These are phyloP conservation scores for Gillenia trifoliata DNA, from an alignment of 306 rosid species.

Conservation along the genomic window DNA sequence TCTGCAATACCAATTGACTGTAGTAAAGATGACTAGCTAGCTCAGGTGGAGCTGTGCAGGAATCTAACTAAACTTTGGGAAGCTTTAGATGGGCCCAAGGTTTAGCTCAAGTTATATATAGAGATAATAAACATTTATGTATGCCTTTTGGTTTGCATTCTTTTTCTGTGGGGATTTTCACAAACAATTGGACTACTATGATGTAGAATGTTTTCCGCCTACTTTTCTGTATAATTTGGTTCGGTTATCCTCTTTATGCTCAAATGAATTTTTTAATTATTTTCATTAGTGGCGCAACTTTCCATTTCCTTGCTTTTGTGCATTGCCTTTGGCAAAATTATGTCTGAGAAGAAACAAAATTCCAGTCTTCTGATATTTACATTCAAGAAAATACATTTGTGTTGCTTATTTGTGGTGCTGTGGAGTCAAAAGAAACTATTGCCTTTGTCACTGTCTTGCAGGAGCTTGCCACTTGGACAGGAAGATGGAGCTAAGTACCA, in stretches of 20 bases:
- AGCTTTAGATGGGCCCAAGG: not conserved
- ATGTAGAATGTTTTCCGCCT: not conserved
- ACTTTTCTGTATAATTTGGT: not conserved
- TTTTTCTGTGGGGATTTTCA: not conserved
- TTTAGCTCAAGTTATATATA: not conserved
- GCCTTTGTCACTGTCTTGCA: constrained; percentile 28
- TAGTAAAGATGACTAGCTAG: not conserved
- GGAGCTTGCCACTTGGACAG: constrained; percentile 31
- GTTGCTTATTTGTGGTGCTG: not conserved
- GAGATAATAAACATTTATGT: not conserved
- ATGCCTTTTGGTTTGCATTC: not conserved
- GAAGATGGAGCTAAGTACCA: constrained; percentile 61
- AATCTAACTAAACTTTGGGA: not conserved
- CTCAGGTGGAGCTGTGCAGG: not conserved
- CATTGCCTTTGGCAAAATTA: not conserved
- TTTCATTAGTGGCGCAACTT: not conserved
- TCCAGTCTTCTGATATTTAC: not conserved
- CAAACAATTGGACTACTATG: not conserved
- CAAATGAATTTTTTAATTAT: not conserved
- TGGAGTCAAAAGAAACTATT: not conserved
- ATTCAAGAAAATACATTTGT: not conserved
- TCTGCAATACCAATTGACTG: not conserved
- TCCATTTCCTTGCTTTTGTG: not conserved
- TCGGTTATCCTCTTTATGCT: not conserved
- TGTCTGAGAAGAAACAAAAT: not conserved